Base-by-base conservation (phyloP, 2,329 filamentous ascomycete species). In the Aspergillus fumigatiaffinis region DNA sequence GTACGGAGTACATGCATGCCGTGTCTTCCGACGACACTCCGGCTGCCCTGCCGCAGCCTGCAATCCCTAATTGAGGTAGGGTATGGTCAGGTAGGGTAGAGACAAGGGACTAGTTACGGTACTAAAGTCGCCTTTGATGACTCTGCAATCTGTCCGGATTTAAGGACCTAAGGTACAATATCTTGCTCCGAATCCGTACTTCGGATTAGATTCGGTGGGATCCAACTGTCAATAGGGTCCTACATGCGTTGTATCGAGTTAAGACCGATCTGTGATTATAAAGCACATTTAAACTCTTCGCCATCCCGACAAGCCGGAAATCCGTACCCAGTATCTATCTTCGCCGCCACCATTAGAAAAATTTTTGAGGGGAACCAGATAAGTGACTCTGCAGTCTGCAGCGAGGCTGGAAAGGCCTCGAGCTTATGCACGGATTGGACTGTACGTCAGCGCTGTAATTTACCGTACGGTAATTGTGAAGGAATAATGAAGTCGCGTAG, bases 361-460 rank as follows among this genome's bases (percentile, higher is more conserved):
- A 50, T 56, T 59, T 55, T 51, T 23, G 20, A 35, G 6, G 26
- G 21, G 47, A 58, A 55, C 53, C 52, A 58, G 52, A 50, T 23
- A 48, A 58, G n/a, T 57, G 46, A 47, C 42, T 44, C 20, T 51
- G n/a, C 57, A 59, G 51, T 54, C 59, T 52, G 47, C 21, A 28
- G 52, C 29, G 54, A 61, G 57, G 60, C 60, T 61, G 60, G 60
- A 46, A 20, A 29, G 25, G 26, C 44, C 56, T 56, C 56, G 46
- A 56, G 56, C 47, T 41, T 41, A 41, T 42, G 47, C 42, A 14
- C 14, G 14, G 14, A 38, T 38, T 7, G 32, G 5, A 14, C 32
- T 17, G 26, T 55, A 50, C 49, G 53, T 55, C 50, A 38, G 55
- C 17, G 21, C 49, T 41, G 55, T 57, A 60, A 57, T 53, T 55